phyloP scores from a whole-genome alignment of 305 asterid genomes.

The Solanum chacoense region DNA sequence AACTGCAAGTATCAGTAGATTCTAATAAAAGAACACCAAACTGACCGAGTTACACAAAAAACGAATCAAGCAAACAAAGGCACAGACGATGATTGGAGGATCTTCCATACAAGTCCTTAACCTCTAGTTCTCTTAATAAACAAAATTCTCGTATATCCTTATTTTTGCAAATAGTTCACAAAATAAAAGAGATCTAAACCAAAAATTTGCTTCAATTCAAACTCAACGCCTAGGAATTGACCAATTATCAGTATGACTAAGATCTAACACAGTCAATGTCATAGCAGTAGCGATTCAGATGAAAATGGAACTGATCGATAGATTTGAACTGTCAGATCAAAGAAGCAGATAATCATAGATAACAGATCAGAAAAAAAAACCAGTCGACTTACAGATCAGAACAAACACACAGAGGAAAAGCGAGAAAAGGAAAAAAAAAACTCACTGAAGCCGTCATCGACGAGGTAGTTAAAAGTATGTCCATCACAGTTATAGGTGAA shows the following conservation, averaged over 20 bases:
- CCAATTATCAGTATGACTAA: neutral
- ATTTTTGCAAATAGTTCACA: neutral
- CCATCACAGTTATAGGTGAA: slow-evolving; percentile 75
- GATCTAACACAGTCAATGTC: neutral
- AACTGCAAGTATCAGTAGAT: neutral
- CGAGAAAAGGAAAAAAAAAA: neutral
- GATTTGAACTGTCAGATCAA: neutral
- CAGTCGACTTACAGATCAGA: neutral
- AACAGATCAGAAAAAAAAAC: neutral
- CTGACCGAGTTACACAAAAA: neutral
- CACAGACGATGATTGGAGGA: neutral
- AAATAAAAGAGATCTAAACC: neutral
- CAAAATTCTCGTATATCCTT: neutral
- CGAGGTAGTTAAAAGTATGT: slow-evolving; percentile 66
- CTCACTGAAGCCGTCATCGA: slow-evolving; percentile 67
- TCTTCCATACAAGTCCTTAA: neutral
- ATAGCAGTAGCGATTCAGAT: neutral
- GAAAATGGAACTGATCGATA: neutral
- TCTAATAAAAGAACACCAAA: neutral
- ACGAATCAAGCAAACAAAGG: neutral
- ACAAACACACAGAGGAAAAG: neutral
- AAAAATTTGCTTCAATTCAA: neutral
- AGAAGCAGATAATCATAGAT: neutral
- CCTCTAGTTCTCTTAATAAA: neutral
- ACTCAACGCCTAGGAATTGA: neutral